These are phyloP conservation scores for Linnemannia elongata DNA, from an alignment of 192 early-diverging fungal species.

Conservation along the genomic window DNA sequence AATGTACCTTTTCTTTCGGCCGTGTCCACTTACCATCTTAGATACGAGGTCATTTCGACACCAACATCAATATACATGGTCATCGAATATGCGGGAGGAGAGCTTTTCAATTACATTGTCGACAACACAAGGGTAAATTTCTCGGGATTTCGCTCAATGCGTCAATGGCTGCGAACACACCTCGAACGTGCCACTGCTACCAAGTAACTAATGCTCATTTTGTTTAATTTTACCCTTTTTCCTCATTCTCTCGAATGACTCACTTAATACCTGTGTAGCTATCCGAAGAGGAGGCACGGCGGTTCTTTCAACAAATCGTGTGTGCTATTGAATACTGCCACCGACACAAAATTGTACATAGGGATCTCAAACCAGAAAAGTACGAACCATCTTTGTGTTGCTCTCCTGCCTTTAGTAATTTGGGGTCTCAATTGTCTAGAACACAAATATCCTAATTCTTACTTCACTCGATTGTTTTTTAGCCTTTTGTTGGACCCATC, in stretches of 20 bases:
- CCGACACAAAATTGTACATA: conserved; percentile 88
- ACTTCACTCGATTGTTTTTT: neutral
- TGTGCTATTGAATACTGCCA: conserved; percentile 97
- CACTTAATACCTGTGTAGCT: conserved; percentile 59
- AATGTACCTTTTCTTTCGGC: neutral
- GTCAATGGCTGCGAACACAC: neutral
- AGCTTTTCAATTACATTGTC: conserved; percentile 90
- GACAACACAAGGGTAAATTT: conserved; percentile 74
- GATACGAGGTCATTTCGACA: conserved; percentile 97
- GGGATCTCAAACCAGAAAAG: conserved; percentile 91
- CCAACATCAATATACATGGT: conserved; percentile 98
- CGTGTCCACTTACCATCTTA: conserved; percentile 25
- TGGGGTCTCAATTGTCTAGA: neutral
- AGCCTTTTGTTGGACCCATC: conserved; percentile 91
- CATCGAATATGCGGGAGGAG: conserved; percentile 88
- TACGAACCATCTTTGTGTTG: conserved; percentile 22
- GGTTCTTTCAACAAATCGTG: conserved; percentile 98
- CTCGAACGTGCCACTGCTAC: neutral
- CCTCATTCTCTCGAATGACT: conserved; percentile 11
- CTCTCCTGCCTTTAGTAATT: neutral
- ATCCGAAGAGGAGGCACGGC: conserved; percentile 85
- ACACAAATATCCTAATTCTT: neutral
- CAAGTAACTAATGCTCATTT: neutral
- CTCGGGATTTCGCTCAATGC: neutral
- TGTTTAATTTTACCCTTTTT: neutral